A percentile compares a stretch with the other conserved stretches of the same genome.
Conservation (phyloP, 768 basidiomycete species). For the Trametopsis cervina region DNA sequence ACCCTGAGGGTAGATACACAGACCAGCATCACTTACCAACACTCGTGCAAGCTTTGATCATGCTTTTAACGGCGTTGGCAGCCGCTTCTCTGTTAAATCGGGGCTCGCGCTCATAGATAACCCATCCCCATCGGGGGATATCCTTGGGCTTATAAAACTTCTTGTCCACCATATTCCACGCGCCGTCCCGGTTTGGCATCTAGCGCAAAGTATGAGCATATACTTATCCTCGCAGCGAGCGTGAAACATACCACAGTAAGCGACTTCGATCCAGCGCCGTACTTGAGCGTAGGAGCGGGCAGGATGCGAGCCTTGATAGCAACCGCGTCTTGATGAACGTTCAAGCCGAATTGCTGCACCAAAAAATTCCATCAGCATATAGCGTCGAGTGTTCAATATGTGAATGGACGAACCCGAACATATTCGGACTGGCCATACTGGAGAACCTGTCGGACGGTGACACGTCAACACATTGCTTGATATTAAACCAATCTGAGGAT, state of each 20-base stretch:
- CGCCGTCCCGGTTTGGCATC: conserved; percentile 58
- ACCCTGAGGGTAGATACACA: background rate
- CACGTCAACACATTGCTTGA: too few species aligned
- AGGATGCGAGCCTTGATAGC: conserved; percentile 62
- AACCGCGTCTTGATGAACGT: conserved; percentile 38
- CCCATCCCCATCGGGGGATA: conserved; percentile 55
- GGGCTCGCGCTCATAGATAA: conserved; percentile 55
- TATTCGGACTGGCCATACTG: conserved; percentile 72
- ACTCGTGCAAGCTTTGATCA: conserved; percentile 40
- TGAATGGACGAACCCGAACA: conserved; percentile 31
- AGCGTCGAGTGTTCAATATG: background rate
- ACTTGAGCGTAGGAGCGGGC: conserved; percentile 56
- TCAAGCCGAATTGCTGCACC: conserved; percentile 55
- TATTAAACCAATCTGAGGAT: too few species aligned
- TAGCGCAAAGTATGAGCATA: conserved; percentile 20
- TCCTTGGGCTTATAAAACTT: conserved; percentile 51
- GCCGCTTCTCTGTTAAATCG: conserved; percentile 48
- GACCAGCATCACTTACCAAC: conserved; percentile 45
- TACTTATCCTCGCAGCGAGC: background rate
- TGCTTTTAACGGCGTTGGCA: conserved; percentile 46
- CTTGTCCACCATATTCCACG: conserved; percentile 83
- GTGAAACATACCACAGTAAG: conserved; percentile 44
- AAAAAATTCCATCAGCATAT: background rate
- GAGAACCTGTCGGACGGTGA: conserved; percentile 19
- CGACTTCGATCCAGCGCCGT: conserved; percentile 51